These are phyloP conservation scores for Chytridium lagenaria DNA, from an alignment of 371 early-diverging fungal genomes.

Conservation along the genomic window DNA sequence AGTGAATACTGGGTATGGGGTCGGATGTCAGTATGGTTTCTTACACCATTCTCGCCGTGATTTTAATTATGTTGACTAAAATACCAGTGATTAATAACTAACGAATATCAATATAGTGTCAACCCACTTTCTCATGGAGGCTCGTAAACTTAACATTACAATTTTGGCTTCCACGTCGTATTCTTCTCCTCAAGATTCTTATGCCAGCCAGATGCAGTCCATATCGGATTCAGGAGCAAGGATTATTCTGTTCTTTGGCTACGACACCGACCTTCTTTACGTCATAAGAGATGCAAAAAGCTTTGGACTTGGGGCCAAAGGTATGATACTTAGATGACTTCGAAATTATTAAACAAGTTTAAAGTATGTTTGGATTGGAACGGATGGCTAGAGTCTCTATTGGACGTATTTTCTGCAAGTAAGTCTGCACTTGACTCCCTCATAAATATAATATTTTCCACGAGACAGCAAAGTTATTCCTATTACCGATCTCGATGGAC, in stretches of 20 bases:
- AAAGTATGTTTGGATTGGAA: neutral
- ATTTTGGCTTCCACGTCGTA: neutral
- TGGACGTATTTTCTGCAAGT: neutral
- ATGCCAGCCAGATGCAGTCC: neutral
- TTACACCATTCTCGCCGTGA: too few relatives aligned
- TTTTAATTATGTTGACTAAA: too few relatives aligned
- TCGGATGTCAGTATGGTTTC: too few relatives aligned
- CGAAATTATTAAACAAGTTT: neutral
- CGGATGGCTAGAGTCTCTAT: neutral
- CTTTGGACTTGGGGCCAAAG: constrained; percentile 2
- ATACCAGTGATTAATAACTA: too few relatives aligned
- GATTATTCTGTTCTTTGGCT: neutral
- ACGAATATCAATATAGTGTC: too few relatives aligned
- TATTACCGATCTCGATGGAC: neutral
- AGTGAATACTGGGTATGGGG: too few relatives aligned
- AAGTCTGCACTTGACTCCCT: neutral
- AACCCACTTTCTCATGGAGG: constrained; percentile 2
- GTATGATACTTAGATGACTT: neutral
- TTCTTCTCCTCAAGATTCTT: neutral
- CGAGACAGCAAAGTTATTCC: neutral
- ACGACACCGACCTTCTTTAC: neutral
- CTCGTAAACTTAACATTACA: neutral
- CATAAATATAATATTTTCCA: neutral
- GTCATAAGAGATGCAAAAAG: neutral
- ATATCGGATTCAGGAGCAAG: neutral